Percentiles rank a stretch among this genome's conserved stretches.
Evolutionary conservation across 1,284 basidiomycete species (phyloP).

Genomic region (Ceratobasidium sp.): DNA sequence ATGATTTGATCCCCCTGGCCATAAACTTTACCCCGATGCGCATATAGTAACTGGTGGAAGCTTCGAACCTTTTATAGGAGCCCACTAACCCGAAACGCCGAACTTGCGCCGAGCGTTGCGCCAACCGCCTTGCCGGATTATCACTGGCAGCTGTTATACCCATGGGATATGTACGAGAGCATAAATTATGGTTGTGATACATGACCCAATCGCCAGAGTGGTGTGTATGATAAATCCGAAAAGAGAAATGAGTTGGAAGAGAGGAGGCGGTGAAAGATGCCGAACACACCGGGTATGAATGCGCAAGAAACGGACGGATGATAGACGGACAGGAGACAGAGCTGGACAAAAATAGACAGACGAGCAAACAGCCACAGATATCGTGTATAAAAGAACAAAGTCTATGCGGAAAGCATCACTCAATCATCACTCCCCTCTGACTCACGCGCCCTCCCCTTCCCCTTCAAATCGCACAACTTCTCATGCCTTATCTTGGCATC

Average conservation of each 20-base stretch:
- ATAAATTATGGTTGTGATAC: no score
- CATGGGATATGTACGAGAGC: no score
- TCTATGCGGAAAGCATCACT: neutral
- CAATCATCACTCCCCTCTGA: slow-evolving; percentile 1
- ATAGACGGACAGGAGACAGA: neutral
- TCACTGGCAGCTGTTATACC: no score
- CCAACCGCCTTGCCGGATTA: no score
- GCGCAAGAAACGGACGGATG: neutral
- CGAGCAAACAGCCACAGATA: neutral
- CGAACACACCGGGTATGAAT: no score
- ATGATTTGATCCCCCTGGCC: no score
- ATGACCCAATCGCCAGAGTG: no score
- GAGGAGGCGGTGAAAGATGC: neutral
- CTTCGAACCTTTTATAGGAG: no score
- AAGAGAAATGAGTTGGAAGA: neutral
- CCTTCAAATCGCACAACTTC: slow-evolving; percentile 19
- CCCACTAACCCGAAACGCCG: no score
- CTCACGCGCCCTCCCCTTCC: slow-evolving; percentile 13
- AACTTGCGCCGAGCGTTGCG: no score
- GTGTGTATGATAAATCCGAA: neutral
- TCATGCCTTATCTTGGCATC: slow-evolving; percentile 33
- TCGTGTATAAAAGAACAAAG: neutral
- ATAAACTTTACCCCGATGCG: no score
- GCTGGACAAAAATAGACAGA: neutral
- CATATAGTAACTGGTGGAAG: no score